Percentiles rank a stretch among this genome's conserved stretches.
Conservation (phyloP, 2,329 filamentous ascomycete genomes). For the Colletotrichum filicis region DNA sequence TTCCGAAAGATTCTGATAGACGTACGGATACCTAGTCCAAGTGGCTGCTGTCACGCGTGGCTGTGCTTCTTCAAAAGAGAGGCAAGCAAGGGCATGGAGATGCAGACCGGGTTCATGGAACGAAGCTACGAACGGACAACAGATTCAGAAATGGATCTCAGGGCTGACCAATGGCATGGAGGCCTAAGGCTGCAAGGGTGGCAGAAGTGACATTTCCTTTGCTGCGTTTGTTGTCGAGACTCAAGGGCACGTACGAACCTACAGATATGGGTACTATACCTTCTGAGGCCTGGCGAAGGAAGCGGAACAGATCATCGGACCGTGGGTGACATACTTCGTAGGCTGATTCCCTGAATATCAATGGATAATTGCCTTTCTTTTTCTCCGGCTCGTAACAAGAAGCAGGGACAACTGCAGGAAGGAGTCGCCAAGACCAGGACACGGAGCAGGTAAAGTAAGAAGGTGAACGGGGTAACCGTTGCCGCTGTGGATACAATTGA, state of each 20-base stretch:
- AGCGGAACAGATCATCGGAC: not conserved
- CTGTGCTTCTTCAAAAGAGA: slow-evolving; percentile 12
- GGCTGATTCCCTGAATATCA: not conserved
- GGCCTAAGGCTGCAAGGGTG: not conserved
- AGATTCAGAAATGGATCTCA: not conserved
- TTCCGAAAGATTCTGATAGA: slow-evolving; percentile 6
- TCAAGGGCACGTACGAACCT: too few species aligned
- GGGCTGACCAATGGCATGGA: slow-evolving; percentile 16
- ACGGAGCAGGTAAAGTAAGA: slow-evolving; percentile 5
- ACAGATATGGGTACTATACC: not conserved
- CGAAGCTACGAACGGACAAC: not conserved
- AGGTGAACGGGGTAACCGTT: not conserved
- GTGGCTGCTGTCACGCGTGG: slow-evolving; percentile 13
- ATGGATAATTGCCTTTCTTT: not conserved
- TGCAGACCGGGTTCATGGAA: slow-evolving; percentile 21
- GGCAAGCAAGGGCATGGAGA: not conserved
- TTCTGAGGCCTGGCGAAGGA: not conserved
- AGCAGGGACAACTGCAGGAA: slow-evolving; percentile 5
- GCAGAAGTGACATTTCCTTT: not conserved
- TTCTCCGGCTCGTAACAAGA: not conserved
- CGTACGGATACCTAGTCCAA: not conserved
- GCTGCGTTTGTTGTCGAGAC: not conserved
- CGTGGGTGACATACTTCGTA: too few species aligned
- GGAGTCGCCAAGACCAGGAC: slow-evolving; percentile 10
- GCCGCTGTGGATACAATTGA: not conserved